Percentiles rank a stretch among this genome's conserved stretches.
Conservation (phyloP, 371 early-diverging fungal genomes). For the Vairimorpha ceranae region DNA sequence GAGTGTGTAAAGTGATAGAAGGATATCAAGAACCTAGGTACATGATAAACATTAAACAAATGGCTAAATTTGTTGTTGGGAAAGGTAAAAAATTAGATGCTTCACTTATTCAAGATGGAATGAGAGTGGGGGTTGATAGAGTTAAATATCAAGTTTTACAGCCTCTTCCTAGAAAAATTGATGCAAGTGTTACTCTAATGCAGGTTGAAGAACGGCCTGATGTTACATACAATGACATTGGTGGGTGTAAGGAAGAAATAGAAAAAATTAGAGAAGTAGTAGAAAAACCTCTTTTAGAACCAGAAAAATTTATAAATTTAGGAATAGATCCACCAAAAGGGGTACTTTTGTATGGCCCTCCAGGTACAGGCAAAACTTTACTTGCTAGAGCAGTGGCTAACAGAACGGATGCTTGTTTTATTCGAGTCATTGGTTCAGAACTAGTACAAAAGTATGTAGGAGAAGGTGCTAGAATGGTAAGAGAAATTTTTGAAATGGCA, state of each 20-base stretch:
- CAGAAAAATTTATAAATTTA: conserved; percentile 80
- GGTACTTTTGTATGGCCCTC: conserved; percentile 91
- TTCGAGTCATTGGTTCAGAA: conserved; percentile 98
- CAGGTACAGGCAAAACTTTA: conserved; percentile 99
- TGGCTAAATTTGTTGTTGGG: conserved; percentile 97
- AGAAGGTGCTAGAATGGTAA: conserved; percentile 98
- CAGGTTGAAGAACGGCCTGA: conserved; percentile 99
- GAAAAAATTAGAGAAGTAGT: conserved; percentile 98
- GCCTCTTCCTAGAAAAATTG: conserved; percentile 97
- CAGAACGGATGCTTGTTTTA: conserved; percentile 96
- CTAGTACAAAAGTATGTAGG: conserved; percentile 97
- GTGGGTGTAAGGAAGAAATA: conserved; percentile 98
- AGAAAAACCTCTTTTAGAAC: conserved; percentile 82
- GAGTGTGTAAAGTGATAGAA: conserved; percentile 59
- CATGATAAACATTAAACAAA: conserved; percentile 93
- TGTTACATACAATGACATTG: conserved; percentile 95
- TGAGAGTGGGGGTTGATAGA: conserved; percentile 97
- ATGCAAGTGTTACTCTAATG: conserved; percentile 98
- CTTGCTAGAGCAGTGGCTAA: conserved; percentile 98
- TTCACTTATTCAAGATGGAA: conserved; percentile 95
- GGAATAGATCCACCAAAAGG: conserved; percentile 96
- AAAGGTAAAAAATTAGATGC: conserved; percentile 86
- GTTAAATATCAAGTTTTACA: conserved; percentile 95
- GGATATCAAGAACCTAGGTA: conserved; percentile 75
- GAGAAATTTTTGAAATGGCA: conserved; percentile 98